Percentiles rank a stretch among this genome's conserved stretches.
Evolutionary conservation across 2,329 filamentous ascomycete species (phyloP).

Genomic region (Exophiala alcalophila): DNA sequence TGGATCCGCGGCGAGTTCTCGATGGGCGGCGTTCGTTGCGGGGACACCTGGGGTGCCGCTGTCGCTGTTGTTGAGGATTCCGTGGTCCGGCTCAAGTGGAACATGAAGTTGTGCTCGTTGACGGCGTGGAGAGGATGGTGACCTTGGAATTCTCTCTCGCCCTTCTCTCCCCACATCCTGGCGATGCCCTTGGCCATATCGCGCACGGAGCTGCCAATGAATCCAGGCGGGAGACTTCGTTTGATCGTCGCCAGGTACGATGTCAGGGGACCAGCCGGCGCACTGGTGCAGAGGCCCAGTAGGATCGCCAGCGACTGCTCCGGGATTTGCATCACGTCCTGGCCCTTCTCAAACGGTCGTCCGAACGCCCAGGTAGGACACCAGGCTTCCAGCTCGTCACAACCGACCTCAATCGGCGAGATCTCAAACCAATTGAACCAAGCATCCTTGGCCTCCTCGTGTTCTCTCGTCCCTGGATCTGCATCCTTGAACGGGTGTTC

Average conservation of each 20-base stretch:
- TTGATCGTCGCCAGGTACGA: slow-evolving; percentile 24
- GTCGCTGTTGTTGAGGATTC: too few species aligned
- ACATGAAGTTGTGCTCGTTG: slow-evolving; percentile 24
- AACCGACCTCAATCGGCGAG: slow-evolving; percentile 37
- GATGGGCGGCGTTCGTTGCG: slow-evolving; percentile 13
- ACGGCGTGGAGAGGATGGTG: slow-evolving; percentile 21
- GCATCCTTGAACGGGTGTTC: slow-evolving; percentile 18
- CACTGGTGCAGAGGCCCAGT: slow-evolving; percentile 20
- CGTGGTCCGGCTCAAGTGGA: slow-evolving; percentile 11
- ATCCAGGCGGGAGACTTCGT: slow-evolving; percentile 17
- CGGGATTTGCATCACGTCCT: slow-evolving; percentile 26
- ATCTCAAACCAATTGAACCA: slow-evolving; percentile 40
- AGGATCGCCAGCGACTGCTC: slow-evolving; percentile 21
- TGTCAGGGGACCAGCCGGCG: slow-evolving; percentile 22
- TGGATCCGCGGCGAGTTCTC: slow-evolving; percentile 21
- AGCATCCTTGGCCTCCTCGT: slow-evolving; percentile 31
- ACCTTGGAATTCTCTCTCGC: slow-evolving; percentile 18
- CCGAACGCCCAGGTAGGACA: slow-evolving; percentile 39
- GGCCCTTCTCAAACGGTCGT: slow-evolving; percentile 34
- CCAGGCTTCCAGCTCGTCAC: slow-evolving; percentile 38
- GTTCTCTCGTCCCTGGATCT: slow-evolving; percentile 17
- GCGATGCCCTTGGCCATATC: slow-evolving; percentile 18
- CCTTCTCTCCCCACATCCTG: slow-evolving; percentile 16
- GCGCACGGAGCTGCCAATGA: slow-evolving; percentile 17
- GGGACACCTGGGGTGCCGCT: too few species aligned